A percentile compares a stretch with the other conserved stretches of the same genome.
phyloP scores from a whole-genome alignment of 768 basidiomycete species.

The Lentinula guzmanii region DNA sequence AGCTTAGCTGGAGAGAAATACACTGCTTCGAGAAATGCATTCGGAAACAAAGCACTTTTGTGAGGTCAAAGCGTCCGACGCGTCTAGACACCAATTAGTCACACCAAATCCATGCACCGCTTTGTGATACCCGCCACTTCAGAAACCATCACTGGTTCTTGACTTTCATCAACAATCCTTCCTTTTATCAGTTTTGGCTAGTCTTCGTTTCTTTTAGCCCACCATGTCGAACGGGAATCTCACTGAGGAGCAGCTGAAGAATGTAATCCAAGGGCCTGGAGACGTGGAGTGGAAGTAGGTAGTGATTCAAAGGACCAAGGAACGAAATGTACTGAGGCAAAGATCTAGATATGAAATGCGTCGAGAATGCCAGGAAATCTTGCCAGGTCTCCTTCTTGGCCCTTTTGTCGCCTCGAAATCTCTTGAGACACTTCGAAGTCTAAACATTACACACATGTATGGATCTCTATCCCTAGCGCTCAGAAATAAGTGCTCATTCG shows the following conservation, averaged over 20 bases:
- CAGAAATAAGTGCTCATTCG: constrained; percentile 12
- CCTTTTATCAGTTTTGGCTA: background rate
- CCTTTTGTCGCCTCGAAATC: constrained; percentile 89
- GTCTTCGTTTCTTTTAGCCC: background rate
- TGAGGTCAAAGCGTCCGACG: background rate
- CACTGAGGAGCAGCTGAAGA: constrained; percentile 40
- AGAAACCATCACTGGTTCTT: background rate
- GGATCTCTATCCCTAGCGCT: constrained; percentile 5
- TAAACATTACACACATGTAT: constrained; percentile 83
- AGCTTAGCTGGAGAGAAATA: background rate
- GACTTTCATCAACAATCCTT: background rate
- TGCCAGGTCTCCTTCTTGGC: constrained; percentile 75
- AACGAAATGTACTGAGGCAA: background rate
- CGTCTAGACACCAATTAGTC: background rate
- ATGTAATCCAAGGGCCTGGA: constrained; percentile 70
- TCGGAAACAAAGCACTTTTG: background rate
- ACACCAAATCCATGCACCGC: background rate
- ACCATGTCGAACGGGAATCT: constrained; percentile 7
- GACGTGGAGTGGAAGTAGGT: constrained; percentile 82
- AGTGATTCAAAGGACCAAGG: background rate
- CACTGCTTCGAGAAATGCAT: background rate
- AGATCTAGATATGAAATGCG: constrained; percentile 83
- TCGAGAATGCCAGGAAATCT: constrained; percentile 89
- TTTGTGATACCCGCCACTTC: background rate
- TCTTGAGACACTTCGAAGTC: constrained; percentile 53